These are phyloP conservation scores for Pseudocercospora macadamiae DNA, from an alignment of 2,329 filamentous ascomycete species.

Conservation along the genomic window DNA sequence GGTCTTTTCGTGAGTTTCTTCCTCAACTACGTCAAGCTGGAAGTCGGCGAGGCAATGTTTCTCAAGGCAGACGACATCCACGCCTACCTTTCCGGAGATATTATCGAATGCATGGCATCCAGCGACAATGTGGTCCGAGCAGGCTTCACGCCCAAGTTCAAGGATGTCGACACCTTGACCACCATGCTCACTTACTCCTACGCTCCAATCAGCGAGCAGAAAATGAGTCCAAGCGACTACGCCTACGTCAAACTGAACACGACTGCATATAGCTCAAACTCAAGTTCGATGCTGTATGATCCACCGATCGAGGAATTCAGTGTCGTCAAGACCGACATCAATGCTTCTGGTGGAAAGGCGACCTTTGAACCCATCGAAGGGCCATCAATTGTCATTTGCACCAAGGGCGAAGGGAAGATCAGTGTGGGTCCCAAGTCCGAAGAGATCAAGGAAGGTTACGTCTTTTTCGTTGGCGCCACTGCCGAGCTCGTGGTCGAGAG, in stretches of 20 bases:
- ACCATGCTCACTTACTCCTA: slow-evolving; percentile 94
- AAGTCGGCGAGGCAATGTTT: slow-evolving; percentile 92
- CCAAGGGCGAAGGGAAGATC: slow-evolving; percentile 78
- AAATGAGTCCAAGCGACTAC: slow-evolving; percentile 84
- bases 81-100: slow-evolving; percentile 89
- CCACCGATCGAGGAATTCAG: slow-evolving; percentile 96
- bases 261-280: slow-evolving; percentile 77
- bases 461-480: slow-evolving; percentile 75
- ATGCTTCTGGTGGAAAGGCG: slow-evolving; percentile 71
- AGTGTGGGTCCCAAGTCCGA: slow-evolving; percentile 80
- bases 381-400: slow-evolving; percentile 92
- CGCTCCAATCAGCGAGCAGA: slow-evolving; percentile 91
- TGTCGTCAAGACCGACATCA: slow-evolving; percentile 79
- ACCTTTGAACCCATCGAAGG: slow-evolving; percentile 87
- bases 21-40: slow-evolving; percentile 88
- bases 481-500: slow-evolving; percentile 81
- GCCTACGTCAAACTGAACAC: slow-evolving; percentile 82
- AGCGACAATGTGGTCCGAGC: slow-evolving; percentile 99
- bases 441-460: slow-evolving; percentile 58
- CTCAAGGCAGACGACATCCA: slow-evolving; percentile 96
- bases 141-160: slow-evolving; percentile 97
- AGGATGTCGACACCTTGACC: slow-evolving; percentile 87
- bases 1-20: slow-evolving; percentile 96
- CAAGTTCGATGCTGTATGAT: slow-evolving; percentile 77
- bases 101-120: slow-evolving; percentile 98